A percentile compares a stretch with the other conserved stretches of the same genome.
phyloP scores from a whole-genome alignment of 2,329 filamentous ascomycete genomes.

The Didymella sp. region DNA sequence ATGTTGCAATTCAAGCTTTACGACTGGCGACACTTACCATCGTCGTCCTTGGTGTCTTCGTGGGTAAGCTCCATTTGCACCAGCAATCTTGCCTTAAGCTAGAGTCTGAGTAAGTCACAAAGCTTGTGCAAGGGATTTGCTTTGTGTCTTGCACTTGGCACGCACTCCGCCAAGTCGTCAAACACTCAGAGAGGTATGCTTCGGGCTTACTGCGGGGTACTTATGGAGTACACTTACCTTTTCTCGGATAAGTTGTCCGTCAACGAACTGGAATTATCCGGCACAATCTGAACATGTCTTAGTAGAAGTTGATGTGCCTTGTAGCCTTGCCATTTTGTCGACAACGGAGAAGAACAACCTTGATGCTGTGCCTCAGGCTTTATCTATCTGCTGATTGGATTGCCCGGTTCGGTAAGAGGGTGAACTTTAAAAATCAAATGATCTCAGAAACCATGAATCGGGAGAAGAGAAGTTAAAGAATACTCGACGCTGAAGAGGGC shows the following conservation, averaged over 20 bases:
- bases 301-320: neutral
- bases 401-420: neutral
- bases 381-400: neutral
- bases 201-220: slow-evolving; percentile 7
- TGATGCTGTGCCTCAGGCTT: too few relatives aligned
- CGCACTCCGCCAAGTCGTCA: neutral
- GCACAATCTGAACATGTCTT: slow-evolving; percentile 3
- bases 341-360: neutral
- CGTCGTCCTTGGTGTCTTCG: neutral
- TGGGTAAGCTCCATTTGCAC: slow-evolving; percentile 1
- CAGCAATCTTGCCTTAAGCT: neutral
- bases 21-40: slow-evolving; percentile 5
- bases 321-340: neutral
- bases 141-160: slow-evolving; percentile 1
- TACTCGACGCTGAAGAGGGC: too few relatives aligned
- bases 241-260: slow-evolving; percentile 17
- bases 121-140: neutral
- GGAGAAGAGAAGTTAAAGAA: neutral
- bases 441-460: neutral
- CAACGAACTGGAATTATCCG: neutral
- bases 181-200: neutral
- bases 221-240: neutral
- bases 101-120: neutral
- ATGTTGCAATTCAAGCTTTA: neutral
- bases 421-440: neutral